Percentiles rank a stretch among this genome's conserved stretches.
Evolutionary conservation across 495 filamentous ascomycete species (phyloP).

Genomic region (Tuber magnatum): DNA sequence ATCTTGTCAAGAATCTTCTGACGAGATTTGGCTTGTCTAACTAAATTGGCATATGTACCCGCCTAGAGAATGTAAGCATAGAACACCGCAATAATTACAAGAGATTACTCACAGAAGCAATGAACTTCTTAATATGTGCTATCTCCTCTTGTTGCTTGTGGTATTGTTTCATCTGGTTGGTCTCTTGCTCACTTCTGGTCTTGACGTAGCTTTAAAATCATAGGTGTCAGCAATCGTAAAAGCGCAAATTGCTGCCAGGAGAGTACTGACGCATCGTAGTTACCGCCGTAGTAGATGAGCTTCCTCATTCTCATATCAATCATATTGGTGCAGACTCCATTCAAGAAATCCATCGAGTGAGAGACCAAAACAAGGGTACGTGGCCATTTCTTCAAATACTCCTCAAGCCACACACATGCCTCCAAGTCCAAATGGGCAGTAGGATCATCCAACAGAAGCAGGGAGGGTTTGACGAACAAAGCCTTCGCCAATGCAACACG

Average conservation of each 20-base stretch:
- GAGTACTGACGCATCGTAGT: slow-evolving; percentile 72
- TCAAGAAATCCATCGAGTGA: slow-evolving; percentile 96
- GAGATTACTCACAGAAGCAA: slow-evolving; percentile 60
- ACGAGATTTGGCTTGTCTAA: slow-evolving; percentile 94
- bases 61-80: slow-evolving; percentile 41
- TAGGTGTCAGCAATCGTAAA: neutral
- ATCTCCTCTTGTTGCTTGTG: slow-evolving; percentile 99
- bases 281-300: slow-evolving; percentile 98
- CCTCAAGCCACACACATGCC: slow-evolving; percentile 98
- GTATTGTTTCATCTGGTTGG: slow-evolving; percentile 98
- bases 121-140: slow-evolving; percentile 99
- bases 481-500: slow-evolving; percentile 96
- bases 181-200: slow-evolving; percentile 88
- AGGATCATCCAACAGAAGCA: slow-evolving; percentile 94
- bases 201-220: slow-evolving; percentile 60
- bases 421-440: slow-evolving; percentile 99
- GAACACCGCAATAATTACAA: neutral
- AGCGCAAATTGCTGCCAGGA: slow-evolving; percentile 6
- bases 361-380: slow-evolving; percentile 95
- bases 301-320: slow-evolving; percentile 89
- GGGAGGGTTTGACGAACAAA: slow-evolving; percentile 93
- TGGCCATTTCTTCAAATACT: slow-evolving; percentile 99
- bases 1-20: slow-evolving; percentile 99
- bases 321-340: slow-evolving; percentile 98
- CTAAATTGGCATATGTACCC: slow-evolving; percentile 99